Base-by-base conservation (phyloP, 225 moss, liverwort and hornwort genomes). In the Polytrichum formosum region DNA sequence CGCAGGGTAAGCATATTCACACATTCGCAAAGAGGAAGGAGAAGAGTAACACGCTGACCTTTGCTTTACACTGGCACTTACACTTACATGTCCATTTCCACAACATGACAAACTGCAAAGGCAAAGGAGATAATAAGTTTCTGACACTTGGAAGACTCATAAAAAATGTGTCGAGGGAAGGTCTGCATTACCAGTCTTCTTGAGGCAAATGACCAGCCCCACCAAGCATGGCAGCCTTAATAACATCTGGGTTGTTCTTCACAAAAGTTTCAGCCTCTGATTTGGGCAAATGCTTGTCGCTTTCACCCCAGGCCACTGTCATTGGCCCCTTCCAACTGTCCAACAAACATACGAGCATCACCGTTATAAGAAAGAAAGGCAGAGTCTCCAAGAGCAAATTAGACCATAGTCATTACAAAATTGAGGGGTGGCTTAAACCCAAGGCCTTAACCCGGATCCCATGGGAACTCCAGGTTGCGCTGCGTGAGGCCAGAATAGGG, bases 161-260 rank as follows among this genome's bases (percentile, higher is more conserved):
- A 46, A 46, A 4, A 46, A 46, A 46, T 46, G 46, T 3, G 28
- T 19, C 28, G 1, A 26, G 7, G 18, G 7, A 59, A 17, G 21
- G 61, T 31, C n/a, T 31, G 18, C 56, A 5, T 55, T 81, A 94
- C 98, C 98, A 98, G 72, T 98, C 98, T 79, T 98, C 98, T 75
- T 98, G 98, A 22, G 98, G 98, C 67, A 94, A 77, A 78, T 98
- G 98, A 71, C 98, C 98, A 20, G 82, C 94, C 30, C 88, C 91
- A 46, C 86, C 81, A 53, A 98, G 84, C 84, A 92, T 77, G 30
- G 73, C 72, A 13, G 82, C 71, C 70, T 83, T 88, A 67, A 98
- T 85, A 37, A 87, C 76, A 30, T 79, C 82, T 3, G 98, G 85
- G 68, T 98, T 98, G 54, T 76, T 88, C 71, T 85, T 90, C 28